These are phyloP conservation scores for Polymyxa betae DNA, from an alignment of 208 protist species.

Conservation along the genomic window DNA sequence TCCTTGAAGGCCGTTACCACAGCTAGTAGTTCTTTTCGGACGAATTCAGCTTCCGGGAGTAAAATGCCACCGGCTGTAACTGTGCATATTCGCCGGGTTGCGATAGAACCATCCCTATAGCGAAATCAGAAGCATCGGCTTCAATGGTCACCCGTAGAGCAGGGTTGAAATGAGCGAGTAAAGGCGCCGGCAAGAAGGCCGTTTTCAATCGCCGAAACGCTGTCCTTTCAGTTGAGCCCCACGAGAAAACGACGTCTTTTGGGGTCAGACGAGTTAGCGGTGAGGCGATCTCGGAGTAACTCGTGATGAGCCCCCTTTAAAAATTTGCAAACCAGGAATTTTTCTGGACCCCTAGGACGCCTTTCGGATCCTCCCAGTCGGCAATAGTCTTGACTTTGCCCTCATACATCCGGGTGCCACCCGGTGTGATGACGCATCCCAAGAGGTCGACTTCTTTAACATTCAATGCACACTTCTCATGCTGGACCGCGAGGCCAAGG, in stretches of 20 bases:
- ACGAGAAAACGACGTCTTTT: neutral
- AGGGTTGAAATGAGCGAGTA: neutral
- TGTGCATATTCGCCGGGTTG: neutral
- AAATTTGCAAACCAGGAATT: neutral
- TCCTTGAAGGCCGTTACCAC: neutral
- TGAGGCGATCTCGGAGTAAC: neutral
- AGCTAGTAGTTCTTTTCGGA: neutral
- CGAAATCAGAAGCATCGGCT: slow-evolving; percentile 35
- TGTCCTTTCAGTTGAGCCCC: neutral
- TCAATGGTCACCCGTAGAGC: neutral
- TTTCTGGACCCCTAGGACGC: neutral
- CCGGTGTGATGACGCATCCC: neutral
- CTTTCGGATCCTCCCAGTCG: neutral
- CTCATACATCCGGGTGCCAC: neutral
- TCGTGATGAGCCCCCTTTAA: neutral
- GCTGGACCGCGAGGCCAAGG: neutral
- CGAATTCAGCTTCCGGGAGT: neutral
- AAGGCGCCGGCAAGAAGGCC: neutral
- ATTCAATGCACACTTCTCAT: neutral
- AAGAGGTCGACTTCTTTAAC: neutral
- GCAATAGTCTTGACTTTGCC: neutral
- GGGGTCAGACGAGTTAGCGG: neutral
- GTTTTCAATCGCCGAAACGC: neutral
- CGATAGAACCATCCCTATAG: slow-evolving; percentile 2
- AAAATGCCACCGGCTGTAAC: neutral